Evolutionary conservation across 352 stramenopile genomes (phyloP).

Genomic region (Globisporangium spinosum): DNA sequence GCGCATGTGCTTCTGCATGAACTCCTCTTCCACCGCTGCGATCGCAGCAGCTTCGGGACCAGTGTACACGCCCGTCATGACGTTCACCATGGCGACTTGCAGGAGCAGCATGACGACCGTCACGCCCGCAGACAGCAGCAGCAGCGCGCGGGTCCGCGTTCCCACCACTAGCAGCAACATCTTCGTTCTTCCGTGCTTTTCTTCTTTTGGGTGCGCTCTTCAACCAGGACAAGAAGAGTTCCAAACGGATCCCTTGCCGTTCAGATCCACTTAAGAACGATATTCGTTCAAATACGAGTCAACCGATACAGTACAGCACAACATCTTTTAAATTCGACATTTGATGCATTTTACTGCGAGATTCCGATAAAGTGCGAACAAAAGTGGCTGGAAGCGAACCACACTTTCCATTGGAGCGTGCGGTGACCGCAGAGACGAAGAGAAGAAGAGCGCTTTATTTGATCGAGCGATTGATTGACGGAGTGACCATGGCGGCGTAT

Average conservation of each 20-base stretch:
- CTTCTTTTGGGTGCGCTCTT: conserved; percentile 21
- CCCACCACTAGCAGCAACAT: conserved; percentile 8
- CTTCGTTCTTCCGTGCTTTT: neutral
- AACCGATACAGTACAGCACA: neutral
- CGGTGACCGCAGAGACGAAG: neutral
- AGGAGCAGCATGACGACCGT: conserved; percentile 43
- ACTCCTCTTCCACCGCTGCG: neutral
- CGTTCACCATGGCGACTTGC: conserved; percentile 47
- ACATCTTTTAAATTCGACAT: neutral
- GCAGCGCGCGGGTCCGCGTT: conserved; percentile 30
- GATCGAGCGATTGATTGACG: neutral
- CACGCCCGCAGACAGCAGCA: conserved; percentile 32
- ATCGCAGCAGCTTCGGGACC: conserved; percentile 12
- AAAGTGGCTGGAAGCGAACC: conserved; percentile 34
- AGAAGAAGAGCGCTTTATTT: neutral
- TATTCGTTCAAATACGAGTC: neutral
- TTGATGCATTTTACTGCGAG: neutral
- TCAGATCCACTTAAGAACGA: neutral
- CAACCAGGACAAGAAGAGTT: conserved; percentile 17
- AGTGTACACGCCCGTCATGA: conserved; percentile 34
- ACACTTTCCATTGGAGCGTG: conserved; percentile 16
- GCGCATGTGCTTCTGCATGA: conserved; percentile 8
- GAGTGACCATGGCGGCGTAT: conserved; percentile 48
- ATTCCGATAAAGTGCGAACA: conserved; percentile 11
- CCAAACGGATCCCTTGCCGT: neutral